Percentiles rank a stretch among this genome's conserved stretches.
These are phyloP conservation scores for Hamigera avellanea DNA, from an alignment of 495 filamentous ascomycete genomes.

Conservation along the genomic window DNA sequence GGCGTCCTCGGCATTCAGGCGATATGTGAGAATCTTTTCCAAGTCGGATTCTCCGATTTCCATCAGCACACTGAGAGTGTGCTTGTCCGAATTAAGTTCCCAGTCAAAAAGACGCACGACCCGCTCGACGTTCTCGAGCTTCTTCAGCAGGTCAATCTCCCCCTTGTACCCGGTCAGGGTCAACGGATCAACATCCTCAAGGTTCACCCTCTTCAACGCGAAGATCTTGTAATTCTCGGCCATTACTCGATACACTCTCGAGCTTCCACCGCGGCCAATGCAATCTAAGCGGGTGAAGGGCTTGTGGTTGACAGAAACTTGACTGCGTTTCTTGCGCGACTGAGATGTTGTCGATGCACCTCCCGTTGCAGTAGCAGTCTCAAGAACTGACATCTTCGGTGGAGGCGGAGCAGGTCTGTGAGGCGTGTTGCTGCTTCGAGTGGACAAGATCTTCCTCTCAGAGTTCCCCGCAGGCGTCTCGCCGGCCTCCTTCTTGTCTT, in stretches of 20 bases:
- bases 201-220: slow-evolving; percentile 82
- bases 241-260: slow-evolving; percentile 91
- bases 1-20: slow-evolving; percentile 59
- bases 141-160: slow-evolving; percentile 85
- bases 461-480: slow-evolving; percentile 38
- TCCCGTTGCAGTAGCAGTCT: slow-evolving; percentile 77
- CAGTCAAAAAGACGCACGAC: slow-evolving; percentile 86
- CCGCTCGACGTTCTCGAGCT: slow-evolving; percentile 69
- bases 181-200: slow-evolving; percentile 77
- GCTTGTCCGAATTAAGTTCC: slow-evolving; percentile 83
- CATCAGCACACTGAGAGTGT: slow-evolving; percentile 86
- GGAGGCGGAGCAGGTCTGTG: slow-evolving; percentile 69
- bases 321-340: slow-evolving; percentile 59
- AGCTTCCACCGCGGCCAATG: slow-evolving; percentile 84
- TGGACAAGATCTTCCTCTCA: slow-evolving; percentile 57
- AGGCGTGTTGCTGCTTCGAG: slow-evolving; percentile 72
- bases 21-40: slow-evolving; percentile 68
- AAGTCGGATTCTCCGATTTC: slow-evolving; percentile 96
- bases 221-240: slow-evolving; percentile 93
- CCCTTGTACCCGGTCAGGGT: slow-evolving; percentile 87
- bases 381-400: slow-evolving; percentile 90
- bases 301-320: slow-evolving; percentile 82
- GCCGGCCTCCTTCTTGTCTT: slow-evolving; percentile 27
- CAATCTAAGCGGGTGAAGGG: slow-evolving; percentile 79
- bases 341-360: slow-evolving; percentile 64